Base-by-base conservation (phyloP, 2,329 filamentous ascomycete species). In the Nectriaceae sp. region DNA sequence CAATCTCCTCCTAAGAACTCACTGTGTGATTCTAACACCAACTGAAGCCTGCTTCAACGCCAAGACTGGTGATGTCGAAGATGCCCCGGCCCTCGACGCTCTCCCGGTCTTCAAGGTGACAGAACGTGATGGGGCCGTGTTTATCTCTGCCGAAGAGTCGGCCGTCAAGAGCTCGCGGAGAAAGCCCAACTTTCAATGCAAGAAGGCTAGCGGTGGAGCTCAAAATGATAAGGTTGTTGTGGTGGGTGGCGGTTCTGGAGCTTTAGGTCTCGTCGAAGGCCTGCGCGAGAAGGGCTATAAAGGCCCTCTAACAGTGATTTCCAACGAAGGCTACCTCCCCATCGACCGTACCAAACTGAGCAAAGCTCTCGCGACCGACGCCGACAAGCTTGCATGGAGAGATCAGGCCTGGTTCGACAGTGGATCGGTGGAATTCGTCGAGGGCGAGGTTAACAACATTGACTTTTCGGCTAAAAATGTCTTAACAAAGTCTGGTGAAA, bases 341-440 rank as follows among this genome's bases (percentile, higher is more conserved):
- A 92, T 97, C 61, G 94, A 99, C 73, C 84, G 94, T 18, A 90
- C 94, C 11, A 97, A 97, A 76, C 80, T 99, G 36, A 97, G 92
- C 64, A 99, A 99, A 72, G 90, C 93, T 0, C 78, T 99, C 11
- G 80, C 97, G 53, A 83, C 89, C 5, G 93, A 99, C 65, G 70
- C 84, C 2, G 78, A 80, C 38, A 96, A 96, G 72, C 73, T 96
- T 37, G 84, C 87, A 36, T 88, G 85, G 78, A 82, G 94, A 52
- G 81, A 89, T 44, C 79, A 84, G 54, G 83, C 85, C 26, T 97
- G 89, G 81, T 97, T 89, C 70, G 85, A 85, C 48, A 72, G 72
- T 10, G 82, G 76, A 15, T 75, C 73, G 15, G 74, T 88, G 11
- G 74, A 80, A n/a, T 72, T 82, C 55, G 71, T 87, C 5, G 64